Evolutionary conservation across 1,139 yeast species (phyloP), one percentile per base, ranked within the genome.

Genomic region (Ashbya aceris): DNA sequence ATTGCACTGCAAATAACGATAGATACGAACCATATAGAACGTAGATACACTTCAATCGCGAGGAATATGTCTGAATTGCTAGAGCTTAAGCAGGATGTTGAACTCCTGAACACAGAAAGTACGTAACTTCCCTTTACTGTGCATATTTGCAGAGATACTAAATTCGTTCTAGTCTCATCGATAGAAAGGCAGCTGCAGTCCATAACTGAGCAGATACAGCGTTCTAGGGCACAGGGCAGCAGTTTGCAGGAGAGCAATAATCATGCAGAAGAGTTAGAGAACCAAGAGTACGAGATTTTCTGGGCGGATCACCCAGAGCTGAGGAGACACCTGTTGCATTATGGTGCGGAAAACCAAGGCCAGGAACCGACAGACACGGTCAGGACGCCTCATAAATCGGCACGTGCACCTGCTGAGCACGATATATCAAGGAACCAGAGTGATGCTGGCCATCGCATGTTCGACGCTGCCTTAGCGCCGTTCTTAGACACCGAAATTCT

Each of bases 391-490:
- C n/a, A n/a, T 29, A 8, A 38, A 10, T 20, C 17, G 8, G n/a
- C 36, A 27, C 36, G 13, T 9, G 34, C 46, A 20, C 20, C 47
- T 20, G 44, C 51, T 7, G 55, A 51, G 41, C 36, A 45, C 30
- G 56, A 52, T 39, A 47, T 48, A 2, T 37, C 47, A 13, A 44
- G 45, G 33, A 48, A 51, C 4, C 65, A 62, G 8, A 49, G 44
- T 7, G 55, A 56, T 9, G 47, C 60, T 1, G 54, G 55, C 17
- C 68, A 64, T 37, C 61, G 58, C 39, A 52, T 61, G 51, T 64
- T 66, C 49, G 67, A 65, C 46, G 45, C 52, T 8, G 55, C 61
- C 8, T 53, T 65, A 1, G 48, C 59, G 6, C 57, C 58, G 34
- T 50, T 60, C 10, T 41, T 58, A 4, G 56, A 52, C 38, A 52